Percentiles rank a stretch among this genome's conserved stretches.
These are phyloP conservation scores for Marsdenia floribunda DNA, from an alignment of 257 asterid genomes.

Conservation along the genomic window DNA sequence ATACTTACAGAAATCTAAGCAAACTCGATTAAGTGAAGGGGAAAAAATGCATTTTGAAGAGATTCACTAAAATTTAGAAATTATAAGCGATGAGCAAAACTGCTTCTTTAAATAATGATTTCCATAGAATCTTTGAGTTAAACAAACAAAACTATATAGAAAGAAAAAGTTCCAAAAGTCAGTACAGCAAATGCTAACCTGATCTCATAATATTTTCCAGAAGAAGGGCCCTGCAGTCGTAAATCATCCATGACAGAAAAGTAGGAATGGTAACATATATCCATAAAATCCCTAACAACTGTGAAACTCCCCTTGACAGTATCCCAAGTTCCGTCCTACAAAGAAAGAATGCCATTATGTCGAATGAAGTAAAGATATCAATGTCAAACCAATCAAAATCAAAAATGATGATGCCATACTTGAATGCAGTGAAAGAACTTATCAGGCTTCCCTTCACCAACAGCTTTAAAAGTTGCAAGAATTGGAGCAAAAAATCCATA, in stretches of 20 bases:
- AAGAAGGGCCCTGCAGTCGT: slow-evolving; percentile 41
- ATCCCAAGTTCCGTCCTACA: slow-evolving; percentile 89
- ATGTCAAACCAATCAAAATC: neutral
- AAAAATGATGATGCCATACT: slow-evolving; percentile 36
- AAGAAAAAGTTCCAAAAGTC: slow-evolving; percentile 9
- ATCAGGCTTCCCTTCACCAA: slow-evolving; percentile 61
- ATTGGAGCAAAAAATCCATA: slow-evolving; percentile 76
- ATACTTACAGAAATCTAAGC: neutral
- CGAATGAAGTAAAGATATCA: slow-evolving; percentile 8
- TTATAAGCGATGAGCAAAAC: neutral
- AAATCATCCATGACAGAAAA: slow-evolving; percentile 72
- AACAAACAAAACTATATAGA: neutral
- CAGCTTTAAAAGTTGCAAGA: slow-evolving; percentile 79
- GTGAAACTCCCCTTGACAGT: slow-evolving; percentile 61
- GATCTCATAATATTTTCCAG: slow-evolving; percentile 71
- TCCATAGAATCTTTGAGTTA: neutral
- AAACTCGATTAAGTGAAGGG: neutral
- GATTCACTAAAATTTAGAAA: neutral
- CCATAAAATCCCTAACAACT: slow-evolving; percentile 66
- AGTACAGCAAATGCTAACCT: slow-evolving; percentile 33
- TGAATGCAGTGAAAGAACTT: slow-evolving; percentile 64
- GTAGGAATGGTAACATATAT: slow-evolving; percentile 68
- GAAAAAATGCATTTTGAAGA: neutral
- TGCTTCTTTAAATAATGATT: neutral
- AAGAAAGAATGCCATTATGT: slow-evolving; percentile 14